Base-by-base conservation (phyloP, 768 basidiomycete species). In the Lactarius psammicola region DNA sequence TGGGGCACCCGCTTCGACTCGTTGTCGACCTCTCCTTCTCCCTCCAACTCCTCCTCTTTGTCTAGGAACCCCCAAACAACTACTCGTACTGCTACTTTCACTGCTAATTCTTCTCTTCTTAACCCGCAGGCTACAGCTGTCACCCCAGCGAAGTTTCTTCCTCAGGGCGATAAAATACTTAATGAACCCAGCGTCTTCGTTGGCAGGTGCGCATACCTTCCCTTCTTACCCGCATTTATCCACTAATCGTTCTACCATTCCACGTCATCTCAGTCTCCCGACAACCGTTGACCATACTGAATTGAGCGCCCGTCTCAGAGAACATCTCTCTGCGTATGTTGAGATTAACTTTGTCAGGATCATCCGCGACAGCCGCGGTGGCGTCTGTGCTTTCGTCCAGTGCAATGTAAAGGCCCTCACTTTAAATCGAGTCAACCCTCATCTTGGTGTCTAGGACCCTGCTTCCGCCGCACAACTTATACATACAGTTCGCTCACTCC, bases 171-270 rank as follows among this genome's bases (percentile, higher is more conserved):
- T 54, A 84, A 80, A 71, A 79, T 83, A 72, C 82, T 84, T 62
- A 88, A 91, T 73, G 87, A 92, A 69, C 86, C 90, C 46, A 92
- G 89, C 71, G 82, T 94, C 71, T 94, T 94, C 75, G 87, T 93
- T 66, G 92, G 92, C 75, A 92, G 90, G 91, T 90, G 71, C 5
- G 73, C 70, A 10, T 30, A 36, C 56, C 42, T 54, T 66, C 56
- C 59, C 55, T 54, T 56, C 54, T 23, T 49, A 63, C 56, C 56
- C 17, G 44, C 31, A 44, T 54, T 40, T 64, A 42, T 62, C 13
- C 64, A 33, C 56, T 51, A n/a, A 71, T 71, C 40, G 71, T 53
- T 9, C 59, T 62, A 54, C 54, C 62, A 49, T 49, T 49, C 46
- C 4, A 49, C 46, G 46, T 49, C 46, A 49, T 56, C 54, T 18